These are phyloP conservation scores for Yamadazyma taylorii DNA, from an alignment of 1,139 yeast genomes.

Conservation along the genomic window DNA sequence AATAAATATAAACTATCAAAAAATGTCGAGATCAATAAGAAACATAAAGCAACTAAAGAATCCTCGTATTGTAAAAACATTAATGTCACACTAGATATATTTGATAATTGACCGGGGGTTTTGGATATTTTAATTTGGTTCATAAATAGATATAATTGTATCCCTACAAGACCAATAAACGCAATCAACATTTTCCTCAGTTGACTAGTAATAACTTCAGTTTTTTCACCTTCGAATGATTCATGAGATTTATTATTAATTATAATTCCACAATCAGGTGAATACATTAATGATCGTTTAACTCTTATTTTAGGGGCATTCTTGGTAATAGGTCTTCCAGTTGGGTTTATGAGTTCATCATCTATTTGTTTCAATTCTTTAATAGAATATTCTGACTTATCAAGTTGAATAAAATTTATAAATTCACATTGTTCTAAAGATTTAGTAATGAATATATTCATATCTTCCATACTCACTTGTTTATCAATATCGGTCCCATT, in stretches of 20 bases:
- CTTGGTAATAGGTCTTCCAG: slow-evolving; percentile 68
- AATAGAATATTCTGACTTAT: slow-evolving; percentile 53
- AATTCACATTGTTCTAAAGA: slow-evolving; percentile 67
- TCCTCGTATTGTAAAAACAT: slow-evolving; percentile 75
- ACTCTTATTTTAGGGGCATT: slow-evolving; percentile 56
- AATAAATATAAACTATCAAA: slow-evolving; percentile 61
- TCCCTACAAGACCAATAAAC: slow-evolving; percentile 43
- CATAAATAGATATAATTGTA: slow-evolving; percentile 34
- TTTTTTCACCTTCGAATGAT: slow-evolving; percentile 53
- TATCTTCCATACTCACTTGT: slow-evolving; percentile 36
- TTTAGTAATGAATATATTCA: slow-evolving; percentile 36
- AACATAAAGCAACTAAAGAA: slow-evolving; percentile 63
- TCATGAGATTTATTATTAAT: slow-evolving; percentile 35
- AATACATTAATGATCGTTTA: slow-evolving; percentile 60
- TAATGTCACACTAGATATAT: slow-evolving; percentile 34
- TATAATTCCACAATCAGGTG: slow-evolving; percentile 84
- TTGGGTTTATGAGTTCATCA: slow-evolving; percentile 66
- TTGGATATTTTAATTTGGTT: slow-evolving; percentile 69
- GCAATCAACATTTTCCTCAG: slow-evolving; percentile 47
- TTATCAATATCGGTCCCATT: slow-evolving; percentile 40
- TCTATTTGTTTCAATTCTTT: slow-evolving; percentile 64
- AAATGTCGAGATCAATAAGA: slow-evolving; percentile 59
- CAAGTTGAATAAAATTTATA: slow-evolving; percentile 65
- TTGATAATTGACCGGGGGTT: slow-evolving; percentile 74
- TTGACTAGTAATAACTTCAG: slow-evolving; percentile 47